phyloP scores from a whole-genome alignment of 208 protist species.

The Leishmania braziliensis region DNA sequence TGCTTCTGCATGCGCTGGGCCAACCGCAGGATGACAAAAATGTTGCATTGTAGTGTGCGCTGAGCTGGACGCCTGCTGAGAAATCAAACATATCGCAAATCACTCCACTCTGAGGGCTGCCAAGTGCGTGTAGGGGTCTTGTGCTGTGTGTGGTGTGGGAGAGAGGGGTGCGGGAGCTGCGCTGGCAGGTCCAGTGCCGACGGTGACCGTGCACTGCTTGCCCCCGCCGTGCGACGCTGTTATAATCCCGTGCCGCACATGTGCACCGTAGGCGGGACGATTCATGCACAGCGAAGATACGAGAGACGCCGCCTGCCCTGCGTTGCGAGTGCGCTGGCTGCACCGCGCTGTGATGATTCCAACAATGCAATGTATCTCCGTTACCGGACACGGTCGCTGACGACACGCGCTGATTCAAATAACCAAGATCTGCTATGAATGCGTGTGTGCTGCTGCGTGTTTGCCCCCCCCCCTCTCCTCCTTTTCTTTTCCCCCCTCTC shows the following conservation, averaged over 20 bases:
- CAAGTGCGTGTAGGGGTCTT: neutral
- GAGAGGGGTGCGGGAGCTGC: neutral
- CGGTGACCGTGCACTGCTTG: neutral
- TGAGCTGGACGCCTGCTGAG: conserved; percentile 35
- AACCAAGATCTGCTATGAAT: conserved; percentile 87
- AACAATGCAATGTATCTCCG: conserved; percentile 36
- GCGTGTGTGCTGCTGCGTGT: neutral
- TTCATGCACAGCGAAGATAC: conserved; percentile 62
- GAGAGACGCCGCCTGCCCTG: neutral
- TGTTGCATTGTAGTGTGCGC: conserved; percentile 34
- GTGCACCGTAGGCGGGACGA: conserved; percentile 30
- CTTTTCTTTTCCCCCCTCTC: neutral
- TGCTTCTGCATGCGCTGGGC: neutral
- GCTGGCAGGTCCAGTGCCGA: conserved; percentile 34
- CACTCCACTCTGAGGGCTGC: conserved; percentile 33
- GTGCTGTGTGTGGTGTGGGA: neutral
- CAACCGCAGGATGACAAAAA: conserved; percentile 21
- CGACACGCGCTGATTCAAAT: conserved; percentile 68
- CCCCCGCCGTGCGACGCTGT: conserved; percentile 19
- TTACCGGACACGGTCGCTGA: conserved; percentile 54
- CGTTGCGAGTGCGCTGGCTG: neutral
- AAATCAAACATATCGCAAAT: conserved; percentile 41
- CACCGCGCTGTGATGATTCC: conserved; percentile 8
- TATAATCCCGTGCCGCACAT: conserved; percentile 47
- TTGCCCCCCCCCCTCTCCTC: neutral